Percentiles rank a stretch among this genome's conserved stretches.
phyloP scores from a whole-genome alignment of 2,329 filamentous ascomycete species.

The Claviceps capensis region DNA sequence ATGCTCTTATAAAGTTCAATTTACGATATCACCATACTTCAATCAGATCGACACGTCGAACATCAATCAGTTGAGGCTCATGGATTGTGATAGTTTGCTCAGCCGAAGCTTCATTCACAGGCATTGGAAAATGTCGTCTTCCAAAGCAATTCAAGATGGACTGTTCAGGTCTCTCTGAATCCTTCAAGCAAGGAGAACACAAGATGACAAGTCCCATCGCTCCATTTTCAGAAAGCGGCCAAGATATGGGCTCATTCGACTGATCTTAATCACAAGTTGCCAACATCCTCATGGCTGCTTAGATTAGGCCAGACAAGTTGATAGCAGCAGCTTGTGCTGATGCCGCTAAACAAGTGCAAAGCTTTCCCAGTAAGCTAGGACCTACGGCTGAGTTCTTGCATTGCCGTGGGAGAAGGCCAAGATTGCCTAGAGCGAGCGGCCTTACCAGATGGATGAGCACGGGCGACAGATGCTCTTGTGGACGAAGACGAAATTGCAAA shows the following conservation, averaged over 20 bases:
- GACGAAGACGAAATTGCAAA: slow-evolving; percentile 6
- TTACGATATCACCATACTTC: neutral
- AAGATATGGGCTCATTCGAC: neutral
- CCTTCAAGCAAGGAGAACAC: neutral
- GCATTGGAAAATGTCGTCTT: too few species aligned
- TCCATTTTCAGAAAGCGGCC: neutral
- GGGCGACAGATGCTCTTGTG: neutral
- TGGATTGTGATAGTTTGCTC: neutral
- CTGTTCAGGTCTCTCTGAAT: neutral
- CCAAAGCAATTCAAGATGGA: neutral
- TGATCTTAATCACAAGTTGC: slow-evolving; percentile 20
- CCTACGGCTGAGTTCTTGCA: slow-evolving; percentile 4
- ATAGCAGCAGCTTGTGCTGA: slow-evolving; percentile 15
- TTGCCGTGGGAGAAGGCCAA: neutral
- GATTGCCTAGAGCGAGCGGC: slow-evolving; percentile 1
- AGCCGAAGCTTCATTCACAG: too few species aligned
- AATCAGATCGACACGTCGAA: neutral
- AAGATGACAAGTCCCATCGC: neutral
- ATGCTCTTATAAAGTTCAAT: neutral
- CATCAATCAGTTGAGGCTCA: neutral
- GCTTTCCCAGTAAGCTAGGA: neutral
- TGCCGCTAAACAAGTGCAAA: slow-evolving; percentile 8
- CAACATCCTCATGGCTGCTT: slow-evolving; percentile 29
- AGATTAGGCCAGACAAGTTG: slow-evolving; percentile 27
- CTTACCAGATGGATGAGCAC: neutral